Evolutionary conservation across 2,329 filamentous ascomycete genomes (phyloP), one percentile per base, ranked within the genome.

Genomic region (Aureobasidium leucospermi): DNA sequence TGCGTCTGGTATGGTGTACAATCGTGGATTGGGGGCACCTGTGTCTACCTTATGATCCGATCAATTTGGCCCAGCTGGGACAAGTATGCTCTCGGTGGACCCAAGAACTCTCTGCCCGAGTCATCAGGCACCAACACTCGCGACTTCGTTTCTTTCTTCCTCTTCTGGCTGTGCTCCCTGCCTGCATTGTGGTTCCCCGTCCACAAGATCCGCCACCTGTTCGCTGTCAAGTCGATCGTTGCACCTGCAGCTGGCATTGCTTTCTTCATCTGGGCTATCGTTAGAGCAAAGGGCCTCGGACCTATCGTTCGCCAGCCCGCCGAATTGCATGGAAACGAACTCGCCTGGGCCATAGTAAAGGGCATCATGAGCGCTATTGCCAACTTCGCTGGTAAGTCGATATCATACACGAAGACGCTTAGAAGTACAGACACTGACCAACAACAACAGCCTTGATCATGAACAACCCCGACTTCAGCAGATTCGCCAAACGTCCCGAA

Each of bases 1-100:
- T 91, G 89, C 65, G 84, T 95, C 62, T 95, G 90, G 90, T 93
- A 92, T 64, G 89, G 89, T 48, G 89, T 95, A 29, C 89, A 94
- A 70, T 75, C 83, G 6, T 96, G 90, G 77, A 95, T 96, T 63
- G 91, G 91, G 66, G 81, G 81, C 61, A 41, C 51, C 16, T 81
- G 57, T 79, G 86, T 96, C 4, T 90, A 90, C 63, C 76, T 96
- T 61, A 96, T 96, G 90, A 93, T 96, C 63, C 81, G 86, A 48
- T 78, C 88, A 3, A 94, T 96, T 69, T 96, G 90, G 90, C 82
- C 66, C 5, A 72, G 47, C 29, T 60, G 80, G 70, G 70, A 80
- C 4, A 80, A 78, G 11, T 70, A 69, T 46, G 62, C 49, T 4
- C 32, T 48, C 5, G 62, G 45, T 9, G 67, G 67, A 1, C 80